phyloP scores from a whole-genome alignment of 2,329 filamentous ascomycete genomes.

The Penicillium vulpinum region DNA sequence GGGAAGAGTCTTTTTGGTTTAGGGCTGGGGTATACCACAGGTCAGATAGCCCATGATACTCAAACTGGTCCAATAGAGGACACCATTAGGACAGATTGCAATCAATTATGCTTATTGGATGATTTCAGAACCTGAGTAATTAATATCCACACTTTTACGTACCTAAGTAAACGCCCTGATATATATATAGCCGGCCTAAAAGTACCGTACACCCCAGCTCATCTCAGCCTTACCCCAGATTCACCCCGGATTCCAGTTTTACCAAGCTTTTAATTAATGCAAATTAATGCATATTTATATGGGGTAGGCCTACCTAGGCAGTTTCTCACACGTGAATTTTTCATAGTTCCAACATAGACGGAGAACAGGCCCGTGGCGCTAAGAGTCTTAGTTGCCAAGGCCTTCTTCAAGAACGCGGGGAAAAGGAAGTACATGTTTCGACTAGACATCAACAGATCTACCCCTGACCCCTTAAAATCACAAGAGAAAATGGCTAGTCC shows the following conservation, averaged over 20 bases:
- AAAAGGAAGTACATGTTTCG: neutral
- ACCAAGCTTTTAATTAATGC: neutral
- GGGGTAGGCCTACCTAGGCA: neutral
- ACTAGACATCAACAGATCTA: neutral
- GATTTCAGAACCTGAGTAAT: too few species aligned
- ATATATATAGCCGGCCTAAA: neutral
- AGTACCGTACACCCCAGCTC: too few species aligned
- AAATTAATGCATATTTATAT: neutral
- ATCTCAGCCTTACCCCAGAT: too few species aligned
- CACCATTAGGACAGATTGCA: neutral
- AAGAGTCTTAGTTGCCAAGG: constrained; percentile 5
- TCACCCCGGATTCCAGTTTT: neutral
- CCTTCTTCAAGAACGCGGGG: constrained; percentile 4
- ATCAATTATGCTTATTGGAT: neutral
- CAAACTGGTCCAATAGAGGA: neutral
- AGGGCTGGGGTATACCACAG: constrained; percentile 1
- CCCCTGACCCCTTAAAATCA: neutral
- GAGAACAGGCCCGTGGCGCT: neutral
- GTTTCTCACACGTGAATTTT: neutral
- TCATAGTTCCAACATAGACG: neutral
- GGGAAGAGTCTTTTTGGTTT: constrained; percentile 33
- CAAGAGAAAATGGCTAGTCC: constrained; percentile 1
- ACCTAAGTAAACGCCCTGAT: neutral
- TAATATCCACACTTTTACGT: neutral
- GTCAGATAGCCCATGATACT: neutral